These are phyloP conservation scores for Daldinia sp. DNA, from an alignment of 2,329 filamentous ascomycete species.

Conservation along the genomic window DNA sequence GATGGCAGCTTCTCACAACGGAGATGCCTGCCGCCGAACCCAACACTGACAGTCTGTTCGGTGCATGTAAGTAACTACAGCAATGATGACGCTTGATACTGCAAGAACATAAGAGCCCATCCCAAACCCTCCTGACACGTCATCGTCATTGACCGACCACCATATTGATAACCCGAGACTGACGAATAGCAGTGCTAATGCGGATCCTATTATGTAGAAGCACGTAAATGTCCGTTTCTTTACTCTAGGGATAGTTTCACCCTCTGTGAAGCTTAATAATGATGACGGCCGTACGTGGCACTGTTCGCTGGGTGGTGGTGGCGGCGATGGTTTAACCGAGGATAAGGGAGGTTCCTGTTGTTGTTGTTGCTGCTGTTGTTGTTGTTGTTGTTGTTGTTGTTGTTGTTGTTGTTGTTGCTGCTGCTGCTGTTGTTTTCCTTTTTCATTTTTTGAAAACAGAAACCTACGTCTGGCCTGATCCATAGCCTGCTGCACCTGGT, in stretches of 20 bases:
- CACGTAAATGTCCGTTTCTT: background rate
- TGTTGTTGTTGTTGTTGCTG: no score
- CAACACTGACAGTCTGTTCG: constrained; percentile 20
- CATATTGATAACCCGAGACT: background rate
- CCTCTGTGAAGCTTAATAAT: no score
- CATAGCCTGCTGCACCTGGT: no score
- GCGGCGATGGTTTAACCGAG: no score
- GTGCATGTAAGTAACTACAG: constrained; percentile 16
- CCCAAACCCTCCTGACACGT: background rate
- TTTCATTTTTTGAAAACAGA: no score
- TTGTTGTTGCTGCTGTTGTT: no score
- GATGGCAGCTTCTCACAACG: background rate
- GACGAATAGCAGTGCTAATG: background rate
- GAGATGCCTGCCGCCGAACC: background rate
- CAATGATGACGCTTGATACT: constrained; percentile 5
- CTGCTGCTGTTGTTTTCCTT: no score
- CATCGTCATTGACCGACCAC: background rate
- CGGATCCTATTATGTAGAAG: background rate
- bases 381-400: no score
- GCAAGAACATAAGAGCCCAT: constrained; percentile 13
- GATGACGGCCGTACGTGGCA: no score
- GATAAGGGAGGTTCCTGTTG: no score
- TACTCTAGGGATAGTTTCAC: background rate
- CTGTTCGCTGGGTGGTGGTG: no score
- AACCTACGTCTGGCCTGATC: no score